Evolutionary conservation across 2,329 filamentous ascomycete species (phyloP).

Genomic region (Thermochaetoides dissita): DNA sequence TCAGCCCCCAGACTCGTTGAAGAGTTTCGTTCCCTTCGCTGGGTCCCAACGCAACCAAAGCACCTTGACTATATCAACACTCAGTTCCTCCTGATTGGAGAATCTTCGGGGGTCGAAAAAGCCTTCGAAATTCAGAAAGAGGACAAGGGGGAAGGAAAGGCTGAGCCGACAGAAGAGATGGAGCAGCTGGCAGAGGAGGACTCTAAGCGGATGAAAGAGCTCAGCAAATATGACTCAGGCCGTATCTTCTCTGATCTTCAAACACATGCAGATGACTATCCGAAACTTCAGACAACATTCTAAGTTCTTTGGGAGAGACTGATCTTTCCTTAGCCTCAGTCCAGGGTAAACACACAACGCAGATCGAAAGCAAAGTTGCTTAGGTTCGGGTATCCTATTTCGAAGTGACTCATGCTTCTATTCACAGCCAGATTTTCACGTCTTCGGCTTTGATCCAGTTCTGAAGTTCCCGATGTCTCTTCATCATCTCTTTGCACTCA

Average conservation of each 20-base stretch:
- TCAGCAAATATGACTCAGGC: conserved; percentile 32
- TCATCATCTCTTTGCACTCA: too few relatives aligned
- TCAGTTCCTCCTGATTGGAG: conserved; percentile 68
- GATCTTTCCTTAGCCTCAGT: too few relatives aligned
- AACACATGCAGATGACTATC: conserved; percentile 43
- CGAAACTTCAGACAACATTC: conserved; percentile 47
- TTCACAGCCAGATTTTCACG: too few relatives aligned
- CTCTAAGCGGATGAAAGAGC: conserved; percentile 43
- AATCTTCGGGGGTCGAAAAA: conserved; percentile 42
- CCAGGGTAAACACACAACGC: too few relatives aligned
- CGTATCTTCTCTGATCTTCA: conserved; percentile 35
- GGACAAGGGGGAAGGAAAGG: conserved; percentile 45
- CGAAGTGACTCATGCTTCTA: too few relatives aligned
- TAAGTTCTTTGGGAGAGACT: conserved; percentile 2
- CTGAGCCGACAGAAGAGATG: conserved; percentile 55
- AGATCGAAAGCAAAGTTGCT: too few relatives aligned
- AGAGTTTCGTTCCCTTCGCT: conserved; percentile 53
- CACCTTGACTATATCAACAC: conserved; percentile 62
- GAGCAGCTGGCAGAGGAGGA: conserved; percentile 67
- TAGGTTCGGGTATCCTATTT: too few relatives aligned
- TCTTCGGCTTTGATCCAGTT: too few relatives aligned
- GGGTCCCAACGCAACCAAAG: conserved; percentile 59
- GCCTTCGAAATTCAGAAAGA: conserved; percentile 40
- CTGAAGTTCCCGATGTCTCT: too few relatives aligned
- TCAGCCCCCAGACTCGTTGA: conserved; percentile 7